phyloP scores from a whole-genome alignment of 495 filamentous ascomycete genomes.

The Tuber calosporum region DNA sequence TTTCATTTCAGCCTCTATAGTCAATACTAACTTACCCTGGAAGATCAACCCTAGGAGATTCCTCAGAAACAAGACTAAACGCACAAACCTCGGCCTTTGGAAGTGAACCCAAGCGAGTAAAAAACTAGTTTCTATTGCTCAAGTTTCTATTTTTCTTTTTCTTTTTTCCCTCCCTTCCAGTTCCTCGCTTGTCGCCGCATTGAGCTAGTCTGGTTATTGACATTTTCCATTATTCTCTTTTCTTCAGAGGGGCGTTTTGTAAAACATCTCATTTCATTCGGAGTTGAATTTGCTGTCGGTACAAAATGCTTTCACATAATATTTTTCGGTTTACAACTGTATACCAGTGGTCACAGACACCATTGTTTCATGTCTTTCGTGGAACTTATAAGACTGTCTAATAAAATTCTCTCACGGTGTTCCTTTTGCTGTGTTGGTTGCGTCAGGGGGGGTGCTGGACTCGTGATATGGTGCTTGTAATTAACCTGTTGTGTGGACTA shows the following conservation, averaged over 20 bases:
- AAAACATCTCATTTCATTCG: conserved; percentile 2
- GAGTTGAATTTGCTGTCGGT: background rate
- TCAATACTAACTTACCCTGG: conserved; percentile 15
- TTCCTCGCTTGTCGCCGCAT: background rate
- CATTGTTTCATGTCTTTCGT: background rate
- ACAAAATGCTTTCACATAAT: background rate
- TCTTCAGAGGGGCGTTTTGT: background rate
- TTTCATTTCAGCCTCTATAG: background rate
- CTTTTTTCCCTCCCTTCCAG: no score
- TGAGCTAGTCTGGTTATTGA: background rate
- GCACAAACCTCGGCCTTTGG: conserved; percentile 28
- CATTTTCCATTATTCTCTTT: background rate
- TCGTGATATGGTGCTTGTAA: background rate
- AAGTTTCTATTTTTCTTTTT: background rate
- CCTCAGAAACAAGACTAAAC: conserved; percentile 28
- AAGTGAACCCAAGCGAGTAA: conserved; percentile 29
- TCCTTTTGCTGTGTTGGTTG: background rate
- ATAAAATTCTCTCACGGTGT: background rate
- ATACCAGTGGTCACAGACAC: background rate
- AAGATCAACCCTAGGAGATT: conserved; percentile 32
- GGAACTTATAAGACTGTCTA: background rate
- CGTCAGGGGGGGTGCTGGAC: background rate
- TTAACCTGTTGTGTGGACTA: background rate
- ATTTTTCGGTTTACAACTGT: conserved; percentile 3
- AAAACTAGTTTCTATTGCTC: background rate